These are phyloP conservation scores for Boletus reticulatus DNA, from an alignment of 768 basidiomycete genomes.

Conservation along the genomic window DNA sequence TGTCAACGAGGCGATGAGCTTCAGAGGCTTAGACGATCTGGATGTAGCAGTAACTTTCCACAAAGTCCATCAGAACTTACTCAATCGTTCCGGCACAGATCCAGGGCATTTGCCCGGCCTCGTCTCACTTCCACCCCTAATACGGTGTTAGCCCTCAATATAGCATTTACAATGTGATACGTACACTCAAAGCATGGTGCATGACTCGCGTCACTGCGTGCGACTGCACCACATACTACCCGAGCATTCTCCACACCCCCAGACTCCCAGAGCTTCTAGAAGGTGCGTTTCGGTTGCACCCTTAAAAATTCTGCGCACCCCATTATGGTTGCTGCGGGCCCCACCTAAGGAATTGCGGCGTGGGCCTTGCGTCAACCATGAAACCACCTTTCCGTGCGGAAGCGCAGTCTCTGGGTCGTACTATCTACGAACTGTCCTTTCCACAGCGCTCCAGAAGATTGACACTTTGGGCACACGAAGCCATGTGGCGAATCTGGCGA, in stretches of 20 bases:
- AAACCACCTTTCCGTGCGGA: background rate
- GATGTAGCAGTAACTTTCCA: constrained; percentile 1
- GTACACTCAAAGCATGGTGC: too few species aligned
- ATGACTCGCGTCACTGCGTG: background rate
- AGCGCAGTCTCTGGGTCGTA: background rate
- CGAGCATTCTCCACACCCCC: background rate
- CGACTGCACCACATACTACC: background rate
- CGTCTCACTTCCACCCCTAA: background rate
- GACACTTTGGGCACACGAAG: constrained; percentile 1
- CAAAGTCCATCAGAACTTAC: background rate
- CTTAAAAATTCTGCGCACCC: background rate
- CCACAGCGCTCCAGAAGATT: constrained; percentile 20
- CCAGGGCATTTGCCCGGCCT: background rate
- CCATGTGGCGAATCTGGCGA: background rate
- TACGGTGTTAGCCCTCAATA: too few species aligned
- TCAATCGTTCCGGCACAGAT: background rate
- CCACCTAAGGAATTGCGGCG: constrained; percentile 4
- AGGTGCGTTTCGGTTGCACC: background rate
- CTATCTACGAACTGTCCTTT: background rate
- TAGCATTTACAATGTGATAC: too few species aligned
- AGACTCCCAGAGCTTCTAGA: background rate
- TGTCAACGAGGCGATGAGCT: constrained; percentile 14
- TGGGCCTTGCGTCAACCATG: background rate
- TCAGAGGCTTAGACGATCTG: background rate
- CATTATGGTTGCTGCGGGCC: background rate